Conservation (phyloP, 768 basidiomycete genomes). For the Panellus pusillus region DNA sequence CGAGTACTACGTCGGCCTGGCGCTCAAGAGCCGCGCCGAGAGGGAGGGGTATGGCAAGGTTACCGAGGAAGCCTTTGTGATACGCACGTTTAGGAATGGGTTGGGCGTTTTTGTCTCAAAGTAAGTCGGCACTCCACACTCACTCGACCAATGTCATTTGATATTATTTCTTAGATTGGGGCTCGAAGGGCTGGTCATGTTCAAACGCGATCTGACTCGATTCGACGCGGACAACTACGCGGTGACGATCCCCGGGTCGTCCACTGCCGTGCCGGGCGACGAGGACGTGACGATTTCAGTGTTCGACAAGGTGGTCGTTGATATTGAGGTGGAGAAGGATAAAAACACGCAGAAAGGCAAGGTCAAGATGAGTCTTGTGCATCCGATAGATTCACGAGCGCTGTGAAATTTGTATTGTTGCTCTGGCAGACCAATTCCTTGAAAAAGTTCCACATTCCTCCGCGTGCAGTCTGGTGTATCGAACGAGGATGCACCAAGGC, state of each 20-base stretch:
- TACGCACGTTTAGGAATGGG: slow-evolving; percentile 92
- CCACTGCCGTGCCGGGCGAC: slow-evolving; percentile 22
- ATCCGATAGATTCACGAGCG: slow-evolving; percentile 58
- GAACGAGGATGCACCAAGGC: no score
- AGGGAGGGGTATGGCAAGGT: slow-evolving; percentile 43
- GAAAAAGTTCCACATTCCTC: no score
- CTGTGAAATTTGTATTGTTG: slow-evolving; percentile 27
- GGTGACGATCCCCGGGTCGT: slow-evolving; percentile 61
- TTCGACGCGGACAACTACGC: slow-evolving; percentile 93
- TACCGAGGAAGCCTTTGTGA: slow-evolving; percentile 86
- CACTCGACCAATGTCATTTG: neutral
- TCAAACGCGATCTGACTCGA: slow-evolving; percentile 77
- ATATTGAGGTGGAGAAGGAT: slow-evolving; percentile 92
- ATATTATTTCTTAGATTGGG: slow-evolving; percentile 62
- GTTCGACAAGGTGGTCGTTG: slow-evolving; percentile 92
- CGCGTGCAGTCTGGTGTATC: no score
- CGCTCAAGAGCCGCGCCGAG: slow-evolving; percentile 68
- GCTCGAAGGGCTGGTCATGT: slow-evolving; percentile 90
- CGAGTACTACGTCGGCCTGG: slow-evolving; percentile 96
- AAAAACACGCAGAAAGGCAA: slow-evolving; percentile 88
- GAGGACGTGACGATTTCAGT: slow-evolving; percentile 70
- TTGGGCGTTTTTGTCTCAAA: slow-evolving; percentile 94
- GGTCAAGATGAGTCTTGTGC: slow-evolving; percentile 79
- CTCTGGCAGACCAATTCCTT: no score
- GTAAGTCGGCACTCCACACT: slow-evolving; percentile 48